Base-by-base conservation (phyloP, 495 filamentous ascomycete species). In the Aspergillus hancockii region DNA sequence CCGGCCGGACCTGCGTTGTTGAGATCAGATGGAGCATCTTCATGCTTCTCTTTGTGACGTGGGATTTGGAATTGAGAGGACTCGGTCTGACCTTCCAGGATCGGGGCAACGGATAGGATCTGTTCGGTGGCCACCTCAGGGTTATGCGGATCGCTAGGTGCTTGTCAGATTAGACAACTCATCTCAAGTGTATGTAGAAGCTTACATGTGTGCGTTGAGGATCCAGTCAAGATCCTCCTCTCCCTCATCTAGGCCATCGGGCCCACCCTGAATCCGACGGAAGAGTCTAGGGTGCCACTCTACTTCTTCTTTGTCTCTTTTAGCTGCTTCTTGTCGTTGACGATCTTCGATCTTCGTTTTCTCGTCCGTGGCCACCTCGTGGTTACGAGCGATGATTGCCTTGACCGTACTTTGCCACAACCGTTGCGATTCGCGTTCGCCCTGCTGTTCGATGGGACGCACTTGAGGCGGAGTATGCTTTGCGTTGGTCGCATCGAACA, bases 171-270 rank as follows among this genome's bases (percentile, higher is more conserved):
- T 28, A 38, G 7, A 31, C 28, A 16, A 10, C 5, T 31, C n/a
- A n/a, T n/a, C 13, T 31, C 28, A 36, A 49, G n/a, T 12, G 19
- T 8, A 46, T 19, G 28, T 47, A 32, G 19, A 28, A 28, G 74
- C 88, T 75, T 76, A 97, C 91, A 98, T 85, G 59, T 88, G 78
- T 13, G 95, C 89, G 68, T 92, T 88, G 66, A 99, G 88, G 65
- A 98, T 91, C 90, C 91, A 99, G 71, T 99, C 95, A 22, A 99
- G 78, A 57, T 89, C 88, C 62, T 88, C 86, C 66, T 96, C 91
- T 18, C 92, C 93, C 63, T 95, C 93, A 51, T 91, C 90, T 8
- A 80, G 64, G 14, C 88, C 89, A 40, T 85, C 85, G 18, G 86
- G 86, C 3, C 90, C 91, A 32, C 87, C 88, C 28, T 83, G 81